Evolutionary conservation across 179 eudicot genomes (phyloP), one percentile per base, ranked within the genome.

Genomic region (Pouteria campechiana): DNA sequence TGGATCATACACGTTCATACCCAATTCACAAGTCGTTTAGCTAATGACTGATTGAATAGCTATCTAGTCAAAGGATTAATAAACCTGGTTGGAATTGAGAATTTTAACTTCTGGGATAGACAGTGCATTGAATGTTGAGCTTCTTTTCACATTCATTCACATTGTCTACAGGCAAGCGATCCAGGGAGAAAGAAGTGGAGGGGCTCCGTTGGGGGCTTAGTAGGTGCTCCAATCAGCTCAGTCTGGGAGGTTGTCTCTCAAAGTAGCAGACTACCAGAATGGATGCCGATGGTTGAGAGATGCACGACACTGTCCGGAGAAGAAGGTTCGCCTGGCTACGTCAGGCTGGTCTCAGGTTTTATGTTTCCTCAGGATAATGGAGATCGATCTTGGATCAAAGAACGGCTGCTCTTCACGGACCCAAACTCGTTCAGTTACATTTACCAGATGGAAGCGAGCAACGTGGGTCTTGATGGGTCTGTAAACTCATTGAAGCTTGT

Each of bases 351-450:
- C 44, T 69, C 75, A 0, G 75, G 70, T 9, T 59, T 69, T 48
- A 64, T 69, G 75, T 69, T 63, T 42, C 63, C 75, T 8, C 75
- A 63, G 17, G 48, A 51, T 13, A 67, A 64, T 22, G 67, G 67
- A 25, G 73, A 69, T 19, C 55, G 75, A 18, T 69, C 75, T 15
- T 69, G 75, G 75, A 59, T 69, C 42, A 69, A 69, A 46, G 75
- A 69, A 46, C 50, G 55, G 36, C 49, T 64, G 1, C 55, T 64
- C 2, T 46, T 28, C 17, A 50, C 64, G 40, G 70, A 69, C 25
- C 33, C 60, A 21, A 13, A 32, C 20, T 28, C 54, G 2, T 42
- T 63, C 25, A 55, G 25, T n/a, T 69, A 49, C 30, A 27, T 25
- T 2, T 63, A 69, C 36, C 37, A 10, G 37, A 59, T 64, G 70